These are phyloP conservation scores for Prototheca wickerhamii DNA, from an alignment of 163 green algal genomes.

Conservation along the genomic window DNA sequence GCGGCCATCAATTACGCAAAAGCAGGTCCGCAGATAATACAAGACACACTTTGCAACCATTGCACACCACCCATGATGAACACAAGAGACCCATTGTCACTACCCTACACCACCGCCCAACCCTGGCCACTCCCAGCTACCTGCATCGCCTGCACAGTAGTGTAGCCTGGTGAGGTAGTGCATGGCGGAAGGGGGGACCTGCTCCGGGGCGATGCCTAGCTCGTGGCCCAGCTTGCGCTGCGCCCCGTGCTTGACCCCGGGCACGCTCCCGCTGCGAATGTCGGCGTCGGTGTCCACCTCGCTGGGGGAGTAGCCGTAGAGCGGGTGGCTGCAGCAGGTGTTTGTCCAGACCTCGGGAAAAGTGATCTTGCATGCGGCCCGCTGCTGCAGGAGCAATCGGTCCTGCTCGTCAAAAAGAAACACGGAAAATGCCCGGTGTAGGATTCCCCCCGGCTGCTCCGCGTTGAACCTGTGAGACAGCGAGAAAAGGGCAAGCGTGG, in stretches of 20 bases:
- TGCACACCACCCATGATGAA: neutral
- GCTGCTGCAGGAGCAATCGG: slow-evolving; percentile 85
- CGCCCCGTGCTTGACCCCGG: slow-evolving; percentile 64
- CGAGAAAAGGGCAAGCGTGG: too few species aligned
- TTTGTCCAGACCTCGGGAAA: slow-evolving; percentile 94
- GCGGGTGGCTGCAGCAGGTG: slow-evolving; percentile 92
- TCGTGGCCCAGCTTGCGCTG: slow-evolving; percentile 92
- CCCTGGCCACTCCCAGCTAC: slow-evolving; percentile 8
- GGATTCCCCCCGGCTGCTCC: slow-evolving; percentile 42
- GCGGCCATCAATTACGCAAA: too few species aligned
- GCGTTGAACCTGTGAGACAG: slow-evolving; percentile 45
- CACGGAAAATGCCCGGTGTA: slow-evolving; percentile 93
- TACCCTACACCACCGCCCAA: too few species aligned
- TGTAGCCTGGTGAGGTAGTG: slow-evolving; percentile 82
- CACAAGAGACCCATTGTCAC: neutral
- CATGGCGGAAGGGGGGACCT: slow-evolving; percentile 35
- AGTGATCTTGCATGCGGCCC: slow-evolving; percentile 68
- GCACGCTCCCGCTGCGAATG: slow-evolving; percentile 44
- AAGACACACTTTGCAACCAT: too few species aligned
- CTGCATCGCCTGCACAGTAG: slow-evolving; percentile 80
- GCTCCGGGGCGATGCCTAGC: slow-evolving; percentile 72
- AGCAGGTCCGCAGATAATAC: too few species aligned
- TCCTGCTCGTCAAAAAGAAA: slow-evolving; percentile 88
- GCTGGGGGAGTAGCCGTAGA: slow-evolving; percentile 67
- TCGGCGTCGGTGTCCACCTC: slow-evolving; percentile 37